Conservation (phyloP, 139 green algal species). For the Chlamydomonas schloesseri region DNA sequence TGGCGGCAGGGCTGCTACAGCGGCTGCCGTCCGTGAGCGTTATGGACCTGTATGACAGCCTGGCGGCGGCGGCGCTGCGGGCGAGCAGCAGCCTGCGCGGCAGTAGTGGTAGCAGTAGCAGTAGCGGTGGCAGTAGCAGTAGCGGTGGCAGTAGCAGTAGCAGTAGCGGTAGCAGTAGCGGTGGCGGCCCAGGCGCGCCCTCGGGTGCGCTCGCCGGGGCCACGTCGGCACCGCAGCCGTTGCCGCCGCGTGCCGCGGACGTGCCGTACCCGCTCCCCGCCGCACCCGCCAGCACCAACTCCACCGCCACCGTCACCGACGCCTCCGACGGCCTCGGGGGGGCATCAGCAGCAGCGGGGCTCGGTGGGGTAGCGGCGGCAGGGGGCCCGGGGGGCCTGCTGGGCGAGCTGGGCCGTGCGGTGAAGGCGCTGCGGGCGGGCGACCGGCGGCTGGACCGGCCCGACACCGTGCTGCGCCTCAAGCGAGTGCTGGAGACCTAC, state of each 20-base stretch:
- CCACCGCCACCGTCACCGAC: too few relatives aligned
- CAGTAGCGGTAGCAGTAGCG: constrained; percentile 1
- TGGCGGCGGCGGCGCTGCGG: constrained; percentile 14
- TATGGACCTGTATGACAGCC: constrained; percentile 10
- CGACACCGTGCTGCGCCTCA: constrained; percentile 49
- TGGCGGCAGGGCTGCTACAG: background rate
- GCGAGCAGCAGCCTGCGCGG: background rate
- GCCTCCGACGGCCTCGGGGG: too few relatives aligned
- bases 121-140: background rate
- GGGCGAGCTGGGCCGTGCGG: constrained; percentile 21
- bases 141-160: constrained; percentile 9
- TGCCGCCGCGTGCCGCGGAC: too few relatives aligned
- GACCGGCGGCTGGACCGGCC: constrained; percentile 8
- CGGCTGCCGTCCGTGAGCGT: background rate
- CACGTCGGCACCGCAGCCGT: too few relatives aligned
- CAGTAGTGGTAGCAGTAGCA: background rate
- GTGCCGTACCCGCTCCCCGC: too few relatives aligned
- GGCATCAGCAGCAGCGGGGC: too few relatives aligned
- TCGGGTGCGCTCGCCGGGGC: too few relatives aligned
- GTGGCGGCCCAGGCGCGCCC: background rate
- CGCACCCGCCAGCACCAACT: too few relatives aligned
- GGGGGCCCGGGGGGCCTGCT: constrained; percentile 23
- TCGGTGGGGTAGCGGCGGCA: too few relatives aligned
- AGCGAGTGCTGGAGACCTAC: constrained; percentile 84
- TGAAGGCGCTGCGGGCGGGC: constrained; percentile 5